Evolutionary conservation across 192 early-diverging fungal genomes (phyloP), one percentile per base, ranked within the genome.

Genomic region (Jimgerdemannia flammicorona): DNA sequence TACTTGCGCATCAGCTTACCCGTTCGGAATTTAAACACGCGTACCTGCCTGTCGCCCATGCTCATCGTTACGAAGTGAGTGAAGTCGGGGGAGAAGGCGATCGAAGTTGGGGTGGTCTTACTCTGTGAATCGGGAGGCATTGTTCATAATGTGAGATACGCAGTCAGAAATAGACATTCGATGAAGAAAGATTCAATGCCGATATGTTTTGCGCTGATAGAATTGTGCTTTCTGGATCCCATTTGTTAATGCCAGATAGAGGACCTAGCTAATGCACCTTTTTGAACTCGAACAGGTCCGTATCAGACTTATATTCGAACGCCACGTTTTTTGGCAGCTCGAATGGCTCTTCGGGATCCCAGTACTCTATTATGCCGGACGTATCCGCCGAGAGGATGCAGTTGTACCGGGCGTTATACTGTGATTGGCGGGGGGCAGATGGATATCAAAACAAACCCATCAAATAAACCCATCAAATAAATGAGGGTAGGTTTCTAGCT

Each of bases 281-380:
- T 83, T 95, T 94, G 75, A 97, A 99, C 76, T 96, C 95, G 78
- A 96, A 99, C 64, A 99, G 81, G 85, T 98, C 96, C 0, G 98
- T 99, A 63, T 99, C 93, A 17, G 91, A 89, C 85, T 99, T 99
- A 78, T 91, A 91, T 69, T 88, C 85, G 81, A 96, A 99, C 3
- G 78, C 84, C 4, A 96, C 78, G 0, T 78, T 82, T 41, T 84
- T 79, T 1, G 93, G 93, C 4, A 93, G 79, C 3, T 88, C 83
- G 69, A 87, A 85, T 3, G 88, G 87, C 72, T 86, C 84, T 78
- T 95, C 91, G 0, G 95, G 90, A 8, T 79, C 71, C 97, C 97
- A 99, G 76, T 98, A 99, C 84, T 99, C 98, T 10, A 97, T 76
- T 90, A 95, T 97, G 11, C 98, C 98, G 10, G 90, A 88, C 43